Percentiles rank a stretch among this genome's conserved stretches.
Evolutionary conservation across 75 land plant genomes (phyloP).

Genomic region (Chamaecyparis obtusa): DNA sequence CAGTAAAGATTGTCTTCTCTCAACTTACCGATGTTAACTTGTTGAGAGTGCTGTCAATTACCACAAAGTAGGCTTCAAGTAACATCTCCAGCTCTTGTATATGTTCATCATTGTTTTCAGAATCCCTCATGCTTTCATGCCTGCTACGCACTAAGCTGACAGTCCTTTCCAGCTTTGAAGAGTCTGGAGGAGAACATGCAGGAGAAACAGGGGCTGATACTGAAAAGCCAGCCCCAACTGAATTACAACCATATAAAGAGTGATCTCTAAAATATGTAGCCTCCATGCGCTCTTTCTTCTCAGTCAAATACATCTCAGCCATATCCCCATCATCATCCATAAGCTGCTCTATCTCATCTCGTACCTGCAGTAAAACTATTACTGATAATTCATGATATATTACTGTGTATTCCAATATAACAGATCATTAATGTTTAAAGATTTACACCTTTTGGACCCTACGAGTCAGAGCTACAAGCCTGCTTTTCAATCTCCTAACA

Average conservation of each 20-base stretch:
- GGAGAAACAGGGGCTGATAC: slow-evolving; percentile 97
- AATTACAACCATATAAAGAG: slow-evolving; percentile 37
- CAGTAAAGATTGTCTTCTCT: neutral
- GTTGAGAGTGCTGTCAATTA: slow-evolving; percentile 93
- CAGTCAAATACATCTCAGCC: slow-evolving; percentile 98
- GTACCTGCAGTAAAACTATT: slow-evolving; percentile 48
- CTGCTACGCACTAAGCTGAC: slow-evolving; percentile 72
- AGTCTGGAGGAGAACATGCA: slow-evolving; percentile 73
- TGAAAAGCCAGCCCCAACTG: slow-evolving; percentile 54
- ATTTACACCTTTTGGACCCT: slow-evolving; percentile 80
- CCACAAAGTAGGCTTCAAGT: slow-evolving; percentile 93
- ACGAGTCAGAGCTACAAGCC: slow-evolving; percentile 88
- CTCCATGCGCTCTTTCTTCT: slow-evolving; percentile 65
- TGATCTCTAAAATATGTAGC: slow-evolving; percentile 51
- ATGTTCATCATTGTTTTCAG: slow-evolving; percentile 48
- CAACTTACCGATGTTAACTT: slow-evolving; percentile 80
- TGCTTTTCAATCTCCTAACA: slow-evolving; percentile 84
- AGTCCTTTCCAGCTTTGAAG: slow-evolving; percentile 56
- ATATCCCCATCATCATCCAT: slow-evolving; percentile 99
- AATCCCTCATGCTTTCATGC: slow-evolving; percentile 61
- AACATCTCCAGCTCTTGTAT: slow-evolving; percentile 92
- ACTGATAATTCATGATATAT: neutral
- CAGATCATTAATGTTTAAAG: neutral
- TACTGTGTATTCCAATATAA: neutral
- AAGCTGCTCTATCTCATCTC: slow-evolving; percentile 93